Base-by-base conservation (phyloP, 169 alveolate species). In the Plasmodium vivax region DNA sequence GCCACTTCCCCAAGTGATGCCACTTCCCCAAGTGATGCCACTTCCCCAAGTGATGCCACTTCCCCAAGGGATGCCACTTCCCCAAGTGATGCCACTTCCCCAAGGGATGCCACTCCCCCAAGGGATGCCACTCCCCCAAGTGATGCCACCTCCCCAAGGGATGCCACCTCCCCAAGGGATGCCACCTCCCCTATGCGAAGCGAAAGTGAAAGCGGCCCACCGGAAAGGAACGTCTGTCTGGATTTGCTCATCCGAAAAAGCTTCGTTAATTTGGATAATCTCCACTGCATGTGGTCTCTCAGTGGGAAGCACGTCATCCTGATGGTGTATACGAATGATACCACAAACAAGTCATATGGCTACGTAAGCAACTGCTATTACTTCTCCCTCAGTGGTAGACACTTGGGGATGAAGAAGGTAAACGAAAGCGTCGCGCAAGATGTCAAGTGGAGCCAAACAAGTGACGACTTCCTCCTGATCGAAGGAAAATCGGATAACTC, bases 401-500 rank as follows among this genome's bases (percentile, higher is more conserved):
- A 96, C 75, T n/a, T 75, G 6, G 51, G 58, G 30, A 83, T 93
- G 36, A 84, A 84, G 47, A 95, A 81, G 47, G 95, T 95, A 2
- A 96, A 96, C 88, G 83, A 77, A 3, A n/a, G 83, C 36, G 88
- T 96, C 7, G 95, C 96, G 5, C 98, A 96, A 88, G 98, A 96
- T 94, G 97, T 95, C 0, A 94, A 96, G 12, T 96, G 98, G 98
- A 92, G 94, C 54, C 96, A 95, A 6, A 93, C 92, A 27, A 74
- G 71, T 7, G 97, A 96, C 83, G 96, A 92, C 36, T 96, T 96
- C 79, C 87, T 95, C 41, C 56, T 96, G 16, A 94, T 96, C 74
- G 96, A 96, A 93, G 98, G 98, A 1, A 96, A 96, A 73, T 94
- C 96, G 90, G 96, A 96, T 27, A 94, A 96, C 72, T 75, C 83